These are phyloP conservation scores for Phytopythium ostracodes DNA, from an alignment of 352 stramenopile genomes.

Conservation along the genomic window DNA sequence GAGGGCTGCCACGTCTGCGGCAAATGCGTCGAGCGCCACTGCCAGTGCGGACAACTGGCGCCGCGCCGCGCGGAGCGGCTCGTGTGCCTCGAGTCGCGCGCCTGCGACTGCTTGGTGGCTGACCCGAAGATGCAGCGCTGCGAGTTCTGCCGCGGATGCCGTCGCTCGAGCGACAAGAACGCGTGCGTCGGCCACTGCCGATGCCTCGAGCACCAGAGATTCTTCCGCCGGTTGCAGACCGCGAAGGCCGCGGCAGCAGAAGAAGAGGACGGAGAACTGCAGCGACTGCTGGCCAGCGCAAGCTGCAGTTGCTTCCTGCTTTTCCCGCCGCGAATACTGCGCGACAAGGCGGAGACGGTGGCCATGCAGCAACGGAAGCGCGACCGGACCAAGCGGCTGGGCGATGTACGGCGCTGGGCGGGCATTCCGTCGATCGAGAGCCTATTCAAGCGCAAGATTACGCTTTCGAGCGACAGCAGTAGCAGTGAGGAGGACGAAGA, in stretches of 20 bases:
- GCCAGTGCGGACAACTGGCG: slow-evolving; percentile 47
- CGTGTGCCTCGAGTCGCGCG: slow-evolving; percentile 57
- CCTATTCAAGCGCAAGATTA: slow-evolving; percentile 37
- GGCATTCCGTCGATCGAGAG: slow-evolving; percentile 41
- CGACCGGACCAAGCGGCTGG: slow-evolving; percentile 14
- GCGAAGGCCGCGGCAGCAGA: slow-evolving; percentile 14
- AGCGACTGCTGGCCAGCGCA: neutral
- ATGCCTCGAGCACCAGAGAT: slow-evolving; percentile 43
- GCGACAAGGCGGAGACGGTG: neutral
- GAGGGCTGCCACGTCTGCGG: slow-evolving; percentile 26
- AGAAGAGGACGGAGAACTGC: neutral
- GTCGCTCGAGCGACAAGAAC: slow-evolving; percentile 7
- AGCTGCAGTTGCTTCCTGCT: slow-evolving; percentile 41
- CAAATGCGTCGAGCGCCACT: slow-evolving; percentile 38
- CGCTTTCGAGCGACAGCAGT: neutral
- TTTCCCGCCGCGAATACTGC: neutral
- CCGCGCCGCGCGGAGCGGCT: slow-evolving; percentile 13
- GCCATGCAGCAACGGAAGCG: neutral
- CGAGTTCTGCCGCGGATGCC: slow-evolving; percentile 52
- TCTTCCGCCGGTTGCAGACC: slow-evolving; percentile 21
- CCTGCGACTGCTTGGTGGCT: slow-evolving; percentile 46
- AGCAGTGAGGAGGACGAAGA: slow-evolving; percentile 14
- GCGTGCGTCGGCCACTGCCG: slow-evolving; percentile 46
- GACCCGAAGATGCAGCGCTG: slow-evolving; percentile 29
- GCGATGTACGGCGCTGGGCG: slow-evolving; percentile 26